These are phyloP conservation scores for Lepidium aucheri DNA, from an alignment of 345 rosid genomes.

Conservation along the genomic window DNA sequence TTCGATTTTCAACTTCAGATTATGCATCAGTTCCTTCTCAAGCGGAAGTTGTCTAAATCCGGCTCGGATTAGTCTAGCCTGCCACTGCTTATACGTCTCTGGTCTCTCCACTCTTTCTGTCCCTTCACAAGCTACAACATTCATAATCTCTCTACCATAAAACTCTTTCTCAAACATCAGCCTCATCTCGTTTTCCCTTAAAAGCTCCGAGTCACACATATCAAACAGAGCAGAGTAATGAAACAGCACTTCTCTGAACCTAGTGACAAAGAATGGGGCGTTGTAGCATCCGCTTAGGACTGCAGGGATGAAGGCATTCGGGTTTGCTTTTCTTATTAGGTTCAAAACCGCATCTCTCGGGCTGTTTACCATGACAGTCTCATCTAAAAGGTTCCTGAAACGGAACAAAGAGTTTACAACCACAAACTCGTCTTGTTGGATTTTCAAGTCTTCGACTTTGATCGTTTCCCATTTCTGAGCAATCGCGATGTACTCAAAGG, in stretches of 20 bases:
- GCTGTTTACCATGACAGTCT: constrained; percentile 44
- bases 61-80: constrained; percentile 41
- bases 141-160: constrained; percentile 50
- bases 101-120: constrained; percentile 74
- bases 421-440: constrained; percentile 37
- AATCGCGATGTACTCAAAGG: constrained; percentile 67
- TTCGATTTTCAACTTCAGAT: constrained; percentile 34
- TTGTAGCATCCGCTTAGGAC: constrained; percentile 52
- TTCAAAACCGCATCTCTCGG: constrained; percentile 54
- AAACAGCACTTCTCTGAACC: constrained; percentile 77
- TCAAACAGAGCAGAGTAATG: constrained; percentile 65
- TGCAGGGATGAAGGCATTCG: constrained; percentile 37
- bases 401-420: constrained; percentile 61
- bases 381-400: constrained; percentile 58
- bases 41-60: constrained; percentile 61
- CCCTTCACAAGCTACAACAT: constrained; percentile 73
- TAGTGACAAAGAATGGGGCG: constrained; percentile 62
- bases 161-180: constrained; percentile 58
- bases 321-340: constrained; percentile 54
- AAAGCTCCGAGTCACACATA: constrained; percentile 39
- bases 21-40: constrained; percentile 35
- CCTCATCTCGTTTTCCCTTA: constrained; percentile 44
- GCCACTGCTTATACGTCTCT: constrained; percentile 84
- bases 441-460: constrained; percentile 47
- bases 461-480: constrained; percentile 77